Percentiles rank a stretch among this genome's conserved stretches.
These are phyloP conservation scores for Globomyces pollinis-pini DNA, from an alignment of 192 early-diverging fungal species.

Conservation along the genomic window DNA sequence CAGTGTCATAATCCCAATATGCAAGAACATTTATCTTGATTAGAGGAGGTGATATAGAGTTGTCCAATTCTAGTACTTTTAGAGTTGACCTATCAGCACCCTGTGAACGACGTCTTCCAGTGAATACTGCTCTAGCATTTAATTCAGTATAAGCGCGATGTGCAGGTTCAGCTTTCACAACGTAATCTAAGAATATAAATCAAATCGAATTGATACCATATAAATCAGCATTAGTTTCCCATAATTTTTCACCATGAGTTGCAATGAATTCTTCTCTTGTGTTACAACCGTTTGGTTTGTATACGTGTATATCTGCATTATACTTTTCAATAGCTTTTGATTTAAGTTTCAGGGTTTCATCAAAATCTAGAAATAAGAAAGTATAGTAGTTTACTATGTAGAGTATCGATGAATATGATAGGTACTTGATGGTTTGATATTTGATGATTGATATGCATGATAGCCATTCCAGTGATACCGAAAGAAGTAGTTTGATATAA, in stretches of 20 bases:
- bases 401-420: constrained; percentile 88
- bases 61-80: constrained; percentile 75
- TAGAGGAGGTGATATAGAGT: constrained; percentile 52
- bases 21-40: constrained; percentile 92
- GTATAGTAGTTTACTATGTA: constrained; percentile 63
- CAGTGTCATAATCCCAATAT: constrained; percentile 81
- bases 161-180: constrained; percentile 91
- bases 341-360: constrained; percentile 80
- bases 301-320: constrained; percentile 60
- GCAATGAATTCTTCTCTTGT: constrained; percentile 61
- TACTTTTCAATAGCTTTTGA: constrained; percentile 59
- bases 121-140: constrained; percentile 70
- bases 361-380: constrained; percentile 51
- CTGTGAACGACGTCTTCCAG: constrained; percentile 76
- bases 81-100: constrained; percentile 71
- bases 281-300: constrained; percentile 58
- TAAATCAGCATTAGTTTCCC: constrained; percentile 66
- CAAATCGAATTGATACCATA: too few relatives aligned
- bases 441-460: constrained; percentile 64
- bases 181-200: too few relatives aligned
- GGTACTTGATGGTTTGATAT: constrained; percentile 55
- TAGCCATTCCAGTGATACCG: constrained; percentile 83
- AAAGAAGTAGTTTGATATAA: constrained; percentile 93
- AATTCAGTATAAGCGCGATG: constrained; percentile 76
- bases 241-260: constrained; percentile 70